Evolutionary conservation across 306 rosid species (phyloP).

Genomic region (Vachellia collinsii): DNA sequence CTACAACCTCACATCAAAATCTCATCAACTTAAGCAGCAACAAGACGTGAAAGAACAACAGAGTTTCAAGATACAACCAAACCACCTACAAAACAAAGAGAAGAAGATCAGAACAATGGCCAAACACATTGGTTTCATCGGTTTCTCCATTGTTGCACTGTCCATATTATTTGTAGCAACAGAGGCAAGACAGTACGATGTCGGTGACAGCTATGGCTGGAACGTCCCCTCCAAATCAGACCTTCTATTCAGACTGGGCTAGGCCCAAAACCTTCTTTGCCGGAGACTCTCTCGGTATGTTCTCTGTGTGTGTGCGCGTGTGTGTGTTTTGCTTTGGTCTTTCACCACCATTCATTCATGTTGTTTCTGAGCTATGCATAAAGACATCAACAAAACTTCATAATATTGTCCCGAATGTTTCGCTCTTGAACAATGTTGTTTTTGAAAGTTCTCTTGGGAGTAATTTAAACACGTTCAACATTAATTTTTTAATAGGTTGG

Average conservation of each 20-base stretch:
- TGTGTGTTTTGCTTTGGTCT: no score
- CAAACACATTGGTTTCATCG: background rate
- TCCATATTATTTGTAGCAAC: slow-evolving; percentile 8
- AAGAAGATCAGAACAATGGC: background rate
- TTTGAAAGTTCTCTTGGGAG: no score
- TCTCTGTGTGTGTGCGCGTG: no score
- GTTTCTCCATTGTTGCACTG: background rate
- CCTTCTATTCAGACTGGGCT: slow-evolving; percentile 12
- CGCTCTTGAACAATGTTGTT: no score
- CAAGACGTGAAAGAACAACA: background rate
- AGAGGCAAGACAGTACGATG: background rate
- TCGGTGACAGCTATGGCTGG: slow-evolving; percentile 18
- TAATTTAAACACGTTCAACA: no score
- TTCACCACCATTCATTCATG: background rate
- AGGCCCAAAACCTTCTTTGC: background rate
- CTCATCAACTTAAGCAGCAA: background rate
- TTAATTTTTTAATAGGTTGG: no score
- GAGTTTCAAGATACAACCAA: background rate
- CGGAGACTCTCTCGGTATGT: background rate
- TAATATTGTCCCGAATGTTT: no score
- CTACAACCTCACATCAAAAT: background rate
- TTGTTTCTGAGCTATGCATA: no score
- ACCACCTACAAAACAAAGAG: background rate
- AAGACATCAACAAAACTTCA: no score
- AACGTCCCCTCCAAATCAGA: background rate